Percentiles rank a stretch among this genome's conserved stretches.
Evolutionary conservation across 495 filamentous ascomycete genomes (phyloP).

Genomic region (Penicillium steckii): DNA sequence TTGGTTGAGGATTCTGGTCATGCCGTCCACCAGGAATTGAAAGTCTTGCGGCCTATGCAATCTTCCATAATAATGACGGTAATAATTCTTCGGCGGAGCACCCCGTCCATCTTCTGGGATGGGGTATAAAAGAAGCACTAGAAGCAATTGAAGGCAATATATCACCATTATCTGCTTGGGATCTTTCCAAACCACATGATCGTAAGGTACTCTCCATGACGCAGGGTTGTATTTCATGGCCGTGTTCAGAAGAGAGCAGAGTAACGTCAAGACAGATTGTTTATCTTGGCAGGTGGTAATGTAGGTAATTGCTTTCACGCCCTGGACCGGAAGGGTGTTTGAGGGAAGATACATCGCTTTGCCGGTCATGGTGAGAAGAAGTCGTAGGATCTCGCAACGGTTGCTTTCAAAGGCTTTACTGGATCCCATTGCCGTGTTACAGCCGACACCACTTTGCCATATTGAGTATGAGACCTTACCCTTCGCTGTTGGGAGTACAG

Average conservation of each 20-base stretch:
- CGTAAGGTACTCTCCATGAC: conserved; percentile 91
- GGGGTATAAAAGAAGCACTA: conserved; percentile 85
- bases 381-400: conserved; percentile 81
- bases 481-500: conserved; percentile 61
- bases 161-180: conserved; percentile 89
- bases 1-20: conserved; percentile 90
- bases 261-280: conserved; percentile 80
- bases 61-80: conserved; percentile 87
- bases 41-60: conserved; percentile 95
- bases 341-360: conserved; percentile 93
- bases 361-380: conserved; percentile 81
- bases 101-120: conserved; percentile 73
- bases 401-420: conserved; percentile 91
- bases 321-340: conserved; percentile 78
- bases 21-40: conserved; percentile 94
- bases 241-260: conserved; percentile 96
- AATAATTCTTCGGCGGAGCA: conserved; percentile 76
- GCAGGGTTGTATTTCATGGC: conserved; percentile 96
- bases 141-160: conserved; percentile 87
- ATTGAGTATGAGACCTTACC: conserved; percentile 89
- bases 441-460: conserved; percentile 97
- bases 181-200: conserved; percentile 90
- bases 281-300: conserved; percentile 85
- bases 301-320: conserved; percentile 85
- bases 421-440: conserved; percentile 83